phyloP scores from a whole-genome alignment of 768 basidiomycete genomes.

The Serendipita vermifera region DNA sequence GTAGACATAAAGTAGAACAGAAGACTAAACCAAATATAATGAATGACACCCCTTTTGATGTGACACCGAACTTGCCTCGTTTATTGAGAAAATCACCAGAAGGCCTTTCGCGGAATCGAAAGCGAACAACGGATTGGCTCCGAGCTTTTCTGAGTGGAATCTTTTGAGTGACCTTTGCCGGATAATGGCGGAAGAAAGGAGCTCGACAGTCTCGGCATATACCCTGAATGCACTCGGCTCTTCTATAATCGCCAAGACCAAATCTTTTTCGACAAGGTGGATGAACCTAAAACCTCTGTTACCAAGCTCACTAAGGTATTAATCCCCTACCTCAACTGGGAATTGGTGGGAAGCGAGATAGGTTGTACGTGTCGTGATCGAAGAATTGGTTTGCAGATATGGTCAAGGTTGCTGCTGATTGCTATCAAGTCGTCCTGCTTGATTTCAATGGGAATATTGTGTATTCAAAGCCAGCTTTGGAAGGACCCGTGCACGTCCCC shows the following conservation, averaged over 20 bases:
- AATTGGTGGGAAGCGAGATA: not conserved
- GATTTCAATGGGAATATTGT: slow-evolving; percentile 24
- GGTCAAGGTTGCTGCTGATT: not conserved
- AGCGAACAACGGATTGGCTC: slow-evolving; percentile 32
- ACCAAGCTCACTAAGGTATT: too few species aligned
- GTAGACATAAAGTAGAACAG: slow-evolving; percentile 33
- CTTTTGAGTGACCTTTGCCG: slow-evolving; percentile 19
- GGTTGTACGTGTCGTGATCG: not conserved
- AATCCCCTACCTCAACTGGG: not conserved
- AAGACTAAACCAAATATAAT: not conserved
- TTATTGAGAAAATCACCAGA: slow-evolving; percentile 22
- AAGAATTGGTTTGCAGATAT: slow-evolving; percentile 5
- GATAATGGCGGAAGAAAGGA: slow-evolving; percentile 21
- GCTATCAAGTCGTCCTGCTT: slow-evolving; percentile 23
- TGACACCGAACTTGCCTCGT: not conserved
- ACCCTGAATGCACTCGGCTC: slow-evolving; percentile 15
- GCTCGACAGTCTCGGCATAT: not conserved
- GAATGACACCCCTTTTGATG: not conserved
- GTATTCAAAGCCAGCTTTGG: slow-evolving; percentile 21
- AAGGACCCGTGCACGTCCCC: too few species aligned
- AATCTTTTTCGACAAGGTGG: slow-evolving; percentile 33
- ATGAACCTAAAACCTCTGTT: slow-evolving; percentile 21
- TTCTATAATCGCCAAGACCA: slow-evolving; percentile 31
- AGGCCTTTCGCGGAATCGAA: slow-evolving; percentile 41
- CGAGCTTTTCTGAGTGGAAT: slow-evolving; percentile 36